Conservation (phyloP, 1,284 basidiomycete species). For the Irpex lacteus region DNA sequence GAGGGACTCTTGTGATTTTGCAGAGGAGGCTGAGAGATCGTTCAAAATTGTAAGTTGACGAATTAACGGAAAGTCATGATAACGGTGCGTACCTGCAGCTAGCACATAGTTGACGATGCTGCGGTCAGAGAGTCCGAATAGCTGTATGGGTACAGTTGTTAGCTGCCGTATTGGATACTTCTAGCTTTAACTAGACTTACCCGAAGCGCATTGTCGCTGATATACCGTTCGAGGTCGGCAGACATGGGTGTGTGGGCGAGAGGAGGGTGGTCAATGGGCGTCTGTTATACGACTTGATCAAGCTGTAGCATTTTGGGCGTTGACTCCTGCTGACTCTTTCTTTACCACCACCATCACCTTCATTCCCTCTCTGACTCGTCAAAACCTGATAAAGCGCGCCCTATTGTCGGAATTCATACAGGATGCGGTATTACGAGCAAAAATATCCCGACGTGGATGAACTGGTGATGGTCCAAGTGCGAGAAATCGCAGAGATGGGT, state of each 20-base stretch:
- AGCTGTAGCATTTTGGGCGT: neutral
- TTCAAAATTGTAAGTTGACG: slow-evolving; percentile 16
- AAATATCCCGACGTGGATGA: slow-evolving; percentile 91
- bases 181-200: slow-evolving; percentile 41
- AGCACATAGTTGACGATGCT: slow-evolving; percentile 85
- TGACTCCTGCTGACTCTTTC: neutral
- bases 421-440: slow-evolving; percentile 81
- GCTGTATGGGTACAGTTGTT: slow-evolving; percentile 36
- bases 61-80: neutral
- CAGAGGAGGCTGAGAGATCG: slow-evolving; percentile 60
- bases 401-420: slow-evolving; percentile 3
- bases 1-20: slow-evolving; percentile 79
- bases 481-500: slow-evolving; percentile 99
- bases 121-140: slow-evolving; percentile 80
- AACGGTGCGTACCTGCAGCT: slow-evolving; percentile 63
- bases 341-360: neutral
- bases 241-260: slow-evolving; percentile 36
- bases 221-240: slow-evolving; percentile 70
- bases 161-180: neutral
- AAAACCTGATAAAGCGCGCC: neutral
- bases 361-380: neutral
- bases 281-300: neutral
- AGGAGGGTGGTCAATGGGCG: neutral
- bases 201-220: slow-evolving; percentile 82
- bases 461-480: slow-evolving; percentile 98